Conservation (phyloP, 768 basidiomycete genomes). For the Amylocystis lapponica region DNA sequence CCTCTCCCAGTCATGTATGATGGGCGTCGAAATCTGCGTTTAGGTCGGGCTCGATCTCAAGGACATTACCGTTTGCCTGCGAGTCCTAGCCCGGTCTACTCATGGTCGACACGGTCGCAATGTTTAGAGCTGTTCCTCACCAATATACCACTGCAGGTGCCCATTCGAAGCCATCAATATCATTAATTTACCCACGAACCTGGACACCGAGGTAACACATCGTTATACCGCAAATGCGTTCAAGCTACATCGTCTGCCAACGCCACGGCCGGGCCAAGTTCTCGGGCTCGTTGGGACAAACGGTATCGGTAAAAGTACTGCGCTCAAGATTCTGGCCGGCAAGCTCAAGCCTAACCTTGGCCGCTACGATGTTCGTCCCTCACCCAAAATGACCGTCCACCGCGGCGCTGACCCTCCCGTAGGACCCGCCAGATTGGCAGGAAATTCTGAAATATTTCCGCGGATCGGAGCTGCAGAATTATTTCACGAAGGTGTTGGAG, state of each 20-base stretch:
- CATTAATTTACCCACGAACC: conserved; percentile 97
- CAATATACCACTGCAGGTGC: conserved; percentile 58
- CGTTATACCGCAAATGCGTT: conserved; percentile 98
- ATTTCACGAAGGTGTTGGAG: conserved; percentile 98
- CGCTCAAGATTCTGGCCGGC: conserved; percentile 92
- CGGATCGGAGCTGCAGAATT: conserved; percentile 97
- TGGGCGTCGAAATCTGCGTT: too few species aligned
- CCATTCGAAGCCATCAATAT: conserved; percentile 99
- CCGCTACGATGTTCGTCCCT: conserved; percentile 75
- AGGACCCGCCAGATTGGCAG: conserved; percentile 99
- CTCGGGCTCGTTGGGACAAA: conserved; percentile 98
- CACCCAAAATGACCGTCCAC: neutral
- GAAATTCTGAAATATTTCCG: conserved; percentile 98
- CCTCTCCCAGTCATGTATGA: too few species aligned
- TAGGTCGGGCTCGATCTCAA: too few species aligned
- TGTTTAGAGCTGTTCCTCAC: neutral
- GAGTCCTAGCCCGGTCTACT: neutral
- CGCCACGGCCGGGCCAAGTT: conserved; percentile 95
- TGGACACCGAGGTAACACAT: conserved; percentile 94
- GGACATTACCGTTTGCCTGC: neutral
- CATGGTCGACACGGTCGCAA: neutral
- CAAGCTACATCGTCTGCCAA: conserved; percentile 97
- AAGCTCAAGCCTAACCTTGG: conserved; percentile 98
- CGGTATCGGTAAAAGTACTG: conserved; percentile 99
- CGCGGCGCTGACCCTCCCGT: neutral